These are phyloP conservation scores for Cadophora luteo-olivacea DNA, from an alignment of 2,329 filamentous ascomycete species.

Conservation along the genomic window DNA sequence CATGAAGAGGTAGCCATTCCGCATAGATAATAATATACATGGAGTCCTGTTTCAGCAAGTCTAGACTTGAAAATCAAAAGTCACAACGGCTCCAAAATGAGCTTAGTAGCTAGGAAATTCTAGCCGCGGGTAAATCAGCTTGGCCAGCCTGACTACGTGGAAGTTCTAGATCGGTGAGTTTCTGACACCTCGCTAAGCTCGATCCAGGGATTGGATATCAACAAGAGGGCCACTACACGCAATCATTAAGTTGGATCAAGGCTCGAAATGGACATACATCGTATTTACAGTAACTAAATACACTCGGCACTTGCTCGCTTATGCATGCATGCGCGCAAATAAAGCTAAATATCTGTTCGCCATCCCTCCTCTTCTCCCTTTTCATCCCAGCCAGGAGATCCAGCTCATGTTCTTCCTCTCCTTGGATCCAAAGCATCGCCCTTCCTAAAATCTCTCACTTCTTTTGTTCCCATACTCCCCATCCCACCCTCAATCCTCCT, in stretches of 20 bases:
- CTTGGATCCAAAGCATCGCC: slow-evolving; percentile 84
- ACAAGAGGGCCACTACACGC: neutral
- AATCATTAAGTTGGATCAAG: neutral
- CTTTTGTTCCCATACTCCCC: slow-evolving; percentile 89
- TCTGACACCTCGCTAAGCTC: neutral
- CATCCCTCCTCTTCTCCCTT: neutral
- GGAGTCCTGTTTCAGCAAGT: too few species aligned
- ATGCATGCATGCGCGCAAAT: neutral
- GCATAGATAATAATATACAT: too few species aligned
- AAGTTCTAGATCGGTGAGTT: neutral
- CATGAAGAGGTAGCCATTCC: too few species aligned
- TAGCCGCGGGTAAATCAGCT: too few species aligned
- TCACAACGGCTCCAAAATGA: too few species aligned
- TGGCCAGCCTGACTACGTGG: neutral
- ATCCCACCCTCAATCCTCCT: slow-evolving; percentile 81
- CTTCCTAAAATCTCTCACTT: slow-evolving; percentile 83
- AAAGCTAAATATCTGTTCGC: neutral
- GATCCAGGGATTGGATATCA: neutral
- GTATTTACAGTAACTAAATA: neutral
- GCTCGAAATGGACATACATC: neutral
- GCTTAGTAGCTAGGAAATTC: too few species aligned
- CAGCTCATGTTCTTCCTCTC: slow-evolving; percentile 53
- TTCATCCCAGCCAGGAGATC: neutral
- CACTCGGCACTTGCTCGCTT: neutral
- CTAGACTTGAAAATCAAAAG: too few species aligned